Evolutionary conservation across 305 asterid genomes (phyloP), one percentile per base, ranked within the genome.

Genomic region (Petunia hybrid): DNA sequence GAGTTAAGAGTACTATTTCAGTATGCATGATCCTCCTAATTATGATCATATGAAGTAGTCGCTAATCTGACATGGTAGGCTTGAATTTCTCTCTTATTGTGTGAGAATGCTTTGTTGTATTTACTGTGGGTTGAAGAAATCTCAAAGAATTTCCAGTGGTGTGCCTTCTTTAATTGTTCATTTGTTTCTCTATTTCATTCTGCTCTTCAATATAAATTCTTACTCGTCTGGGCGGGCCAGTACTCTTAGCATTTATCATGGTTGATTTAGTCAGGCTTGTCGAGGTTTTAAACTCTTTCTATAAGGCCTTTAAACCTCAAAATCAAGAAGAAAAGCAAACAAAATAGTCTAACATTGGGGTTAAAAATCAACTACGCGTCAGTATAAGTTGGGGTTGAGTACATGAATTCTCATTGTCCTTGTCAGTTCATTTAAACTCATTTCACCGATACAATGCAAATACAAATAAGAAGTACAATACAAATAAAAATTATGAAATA

Each of bases 1-100:
- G 85, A 87, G 68, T 62, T 62, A 9, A 62, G 67, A 61, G 2
- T 61, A 61, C 41, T 61, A 35, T 61, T 61, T 61, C 8, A 31
- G 61, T 22, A 1, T 55, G 22, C 16, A 53, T 53, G 59, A 53
- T 53, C 31, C 31, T 22, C 31, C 31, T 22, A 22, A 22, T 22
- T 22, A 22, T 22, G 31, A 53, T 53, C 8, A 8, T 22, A 61
- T 60, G 31, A 31, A 22, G 40, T 8, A 3, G 67, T 35, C 8
- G 6, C 67, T 35, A 31, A 8, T 62, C 4, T 61, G 31, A 8
- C 40, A 7, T 31, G 13, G 66, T 61, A 60, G 22, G 40, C 66
- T 61, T 61, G 66, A 61, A 61, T 8, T 62, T 62, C 67, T 62
- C 8, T 35, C 42, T 8, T 62, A 35, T 62, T 62, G 68, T 62